Evolutionary conservation across 495 filamentous ascomycete species (phyloP).

Genomic region (Xylaria grammica): DNA sequence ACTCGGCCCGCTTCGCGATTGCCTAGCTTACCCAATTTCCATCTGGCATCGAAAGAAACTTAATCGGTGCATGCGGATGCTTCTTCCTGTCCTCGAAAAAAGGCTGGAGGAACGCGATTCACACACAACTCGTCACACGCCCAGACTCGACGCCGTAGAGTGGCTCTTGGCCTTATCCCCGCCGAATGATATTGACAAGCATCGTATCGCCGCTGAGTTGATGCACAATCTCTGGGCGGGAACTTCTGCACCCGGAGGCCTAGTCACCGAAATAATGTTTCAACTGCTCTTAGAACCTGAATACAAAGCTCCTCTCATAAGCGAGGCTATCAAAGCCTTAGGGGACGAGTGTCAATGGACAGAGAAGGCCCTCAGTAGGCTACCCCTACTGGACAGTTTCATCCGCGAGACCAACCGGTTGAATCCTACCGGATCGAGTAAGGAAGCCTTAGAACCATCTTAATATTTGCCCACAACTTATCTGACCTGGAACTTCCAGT

Average conservation of each 20-base stretch:
- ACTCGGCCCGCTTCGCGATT: background rate
- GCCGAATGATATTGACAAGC: no score
- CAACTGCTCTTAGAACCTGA: background rate
- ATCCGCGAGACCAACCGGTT: background rate
- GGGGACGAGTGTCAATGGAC: background rate
- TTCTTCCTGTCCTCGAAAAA: no score
- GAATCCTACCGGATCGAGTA: background rate
- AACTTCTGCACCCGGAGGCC: no score
- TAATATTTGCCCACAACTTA: no score
- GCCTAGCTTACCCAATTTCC: no score
- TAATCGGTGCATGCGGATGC: no score
- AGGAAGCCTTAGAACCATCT: no score
- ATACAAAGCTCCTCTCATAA: background rate
- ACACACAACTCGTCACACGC: no score
- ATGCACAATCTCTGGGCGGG: background rate
- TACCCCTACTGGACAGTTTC: conserved; percentile 5
- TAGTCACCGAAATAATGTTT: background rate
- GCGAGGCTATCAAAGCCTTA: background rate
- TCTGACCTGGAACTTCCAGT: no score
- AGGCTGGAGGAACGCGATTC: background rate
- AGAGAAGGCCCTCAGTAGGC: background rate
- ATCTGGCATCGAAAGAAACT: no score
- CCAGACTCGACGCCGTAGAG: no score
- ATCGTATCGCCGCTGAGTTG: background rate
- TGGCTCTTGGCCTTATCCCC: no score